Base-by-base conservation (phyloP, 768 basidiomycete genomes). In the Termitomyces sp. region DNA sequence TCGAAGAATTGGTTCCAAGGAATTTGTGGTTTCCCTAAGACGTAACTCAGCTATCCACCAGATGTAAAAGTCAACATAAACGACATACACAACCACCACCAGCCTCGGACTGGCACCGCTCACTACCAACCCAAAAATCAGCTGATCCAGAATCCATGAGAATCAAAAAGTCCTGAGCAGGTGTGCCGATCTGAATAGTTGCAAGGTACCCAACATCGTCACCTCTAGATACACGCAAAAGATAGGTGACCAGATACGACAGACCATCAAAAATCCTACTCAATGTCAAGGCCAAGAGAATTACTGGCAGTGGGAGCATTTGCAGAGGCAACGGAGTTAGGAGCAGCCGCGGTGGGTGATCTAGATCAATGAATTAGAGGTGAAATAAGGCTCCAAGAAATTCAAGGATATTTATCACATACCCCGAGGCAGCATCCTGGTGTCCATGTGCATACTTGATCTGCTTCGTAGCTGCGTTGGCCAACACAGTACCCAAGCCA, bases 61-160 rank as follows among this genome's bases (percentile, higher is more conserved):
- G 44, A 26, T 40, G 19, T 19, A 15, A 37, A 0, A 31, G 21
- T 53, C 17, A 17, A 19, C 15, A 53, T 41, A 50, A 46, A 52
- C 10, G 31, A 72, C 71, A 52, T 65, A 75, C 75, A 59, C 78
- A 77, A 57, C 66, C 71, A 31, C 76, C 76, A 35, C 77, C 77
- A 23, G 58, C 68, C 38, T 71, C 60, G 6, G 79, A 76, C 51
- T 71, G 70, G 60, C 84, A 86, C 50, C 71, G 71, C 63, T 84
- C 82, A 17, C 75, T 68, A 14, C 81, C 81, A 31, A 86, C 84
- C 84, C 85, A 87, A 38, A 83, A 68, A 68, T 88, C 87, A 10
- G 85, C 83, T 12, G 81, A 83, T 30, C 87, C 87, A 33, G 83
- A 84, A 67, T 88, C 87, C 81, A 88, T 84, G 19, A 88, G 73